Evolutionary conservation across 2,329 filamentous ascomycete genomes (phyloP), one percentile per base, ranked within the genome.

Genomic region (Trichophyton equinum): DNA sequence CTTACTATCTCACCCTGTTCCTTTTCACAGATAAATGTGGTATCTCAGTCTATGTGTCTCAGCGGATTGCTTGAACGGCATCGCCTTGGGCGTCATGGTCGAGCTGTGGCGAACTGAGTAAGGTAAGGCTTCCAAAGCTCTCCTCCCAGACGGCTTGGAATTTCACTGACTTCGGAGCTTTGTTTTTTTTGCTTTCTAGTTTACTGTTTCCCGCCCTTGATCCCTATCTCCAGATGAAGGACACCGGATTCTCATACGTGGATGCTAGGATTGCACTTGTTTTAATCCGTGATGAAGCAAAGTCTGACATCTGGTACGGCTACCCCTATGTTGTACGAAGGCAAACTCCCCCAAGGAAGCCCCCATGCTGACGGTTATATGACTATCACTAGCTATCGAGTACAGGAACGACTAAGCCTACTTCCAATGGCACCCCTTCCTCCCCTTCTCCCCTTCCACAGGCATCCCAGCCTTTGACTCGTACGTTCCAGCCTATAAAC

Each of bases 381-480:
- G 30, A 6, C 3, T 11, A n/a, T 36, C n/a, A 11, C 51, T 20
- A 55, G 51, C 38, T 20, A 9, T 22, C 51, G 51, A 18, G 22
- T 44, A 57, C 25, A 57, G 55, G 36, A 25, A 44, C 36, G 22
- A 42, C 60, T 13, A 59, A 44, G 25, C 60, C 40, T 57, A 75
- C 76, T 56, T 77, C 76, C 27, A 64, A 65, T 57, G 63, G 63
- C 55, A 22, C 20, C 40, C 81, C 82, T 22, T 76, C 79, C 51
- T 33, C 30, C n/a, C 25, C 20, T 15, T 81, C 82, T 20, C 75
- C 79, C 49, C 27, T 25, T 18, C 25, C 51, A 0, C 51, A 55
- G 27, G 84, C 80, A 66, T 82, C 82, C 65, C 83, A 85, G 71
- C 78, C 81, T 64, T 74, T 86, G 71, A 86, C 83, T 60, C 82